Evolutionary conservation across 306 rosid species (phyloP).

Genomic region (Dalbergia cultrata): DNA sequence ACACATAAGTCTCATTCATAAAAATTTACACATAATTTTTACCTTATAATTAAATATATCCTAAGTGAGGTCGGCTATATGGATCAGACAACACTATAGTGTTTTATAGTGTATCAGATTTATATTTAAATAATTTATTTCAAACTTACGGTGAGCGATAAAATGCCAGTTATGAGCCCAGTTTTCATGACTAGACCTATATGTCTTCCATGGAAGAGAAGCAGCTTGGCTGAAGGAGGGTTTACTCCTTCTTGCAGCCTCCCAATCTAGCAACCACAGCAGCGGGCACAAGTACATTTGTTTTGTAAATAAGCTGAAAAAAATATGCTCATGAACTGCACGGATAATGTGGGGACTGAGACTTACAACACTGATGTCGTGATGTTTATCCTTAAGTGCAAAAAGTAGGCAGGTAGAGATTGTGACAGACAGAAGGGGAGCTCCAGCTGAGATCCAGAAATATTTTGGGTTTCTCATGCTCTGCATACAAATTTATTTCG

Average conservation of each 20-base stretch:
- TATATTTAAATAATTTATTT: background rate
- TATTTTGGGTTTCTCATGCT: constrained; percentile 70
- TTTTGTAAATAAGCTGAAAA: constrained; percentile 19
- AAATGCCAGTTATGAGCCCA: constrained; percentile 76
- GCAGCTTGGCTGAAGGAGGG: constrained; percentile 70
- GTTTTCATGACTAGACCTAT: constrained; percentile 69
- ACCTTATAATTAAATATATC: too few species aligned
- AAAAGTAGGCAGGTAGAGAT: constrained; percentile 73
- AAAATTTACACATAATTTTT: too few species aligned
- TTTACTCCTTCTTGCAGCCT: constrained; percentile 73
- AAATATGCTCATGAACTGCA: constrained; percentile 1
- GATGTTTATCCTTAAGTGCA: constrained; percentile 64
- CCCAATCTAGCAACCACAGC: constrained; percentile 68
- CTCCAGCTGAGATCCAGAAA: constrained; percentile 96
- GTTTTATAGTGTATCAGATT: too few species aligned
- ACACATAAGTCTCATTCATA: too few species aligned
- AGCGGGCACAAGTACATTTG: constrained; percentile 1
- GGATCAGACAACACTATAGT: too few species aligned
- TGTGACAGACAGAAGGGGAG: constrained; percentile 81
- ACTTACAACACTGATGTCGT: constrained; percentile 78
- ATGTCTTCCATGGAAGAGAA: constrained; percentile 58
- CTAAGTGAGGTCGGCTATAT: too few species aligned
- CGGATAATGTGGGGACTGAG: background rate
- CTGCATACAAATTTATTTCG: constrained; percentile 44
- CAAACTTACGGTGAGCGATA: constrained; percentile 79